Conservation (phyloP, 1,139 yeast species). For the Tardiomyces depauwii region DNA sequence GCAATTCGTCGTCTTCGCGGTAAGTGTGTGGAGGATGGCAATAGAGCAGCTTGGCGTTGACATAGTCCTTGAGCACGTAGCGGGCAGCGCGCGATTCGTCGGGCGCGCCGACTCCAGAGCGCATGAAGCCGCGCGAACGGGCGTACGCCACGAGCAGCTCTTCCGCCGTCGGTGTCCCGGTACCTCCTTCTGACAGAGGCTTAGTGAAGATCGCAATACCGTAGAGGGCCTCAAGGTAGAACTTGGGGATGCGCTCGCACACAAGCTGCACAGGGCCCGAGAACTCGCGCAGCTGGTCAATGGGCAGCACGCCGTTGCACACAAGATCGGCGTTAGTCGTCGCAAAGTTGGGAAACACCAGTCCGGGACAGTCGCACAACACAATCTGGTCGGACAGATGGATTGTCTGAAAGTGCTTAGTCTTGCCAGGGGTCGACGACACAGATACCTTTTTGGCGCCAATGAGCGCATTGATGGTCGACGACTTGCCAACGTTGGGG, state of each 20-base stretch:
- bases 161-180: slow-evolving; percentile 78
- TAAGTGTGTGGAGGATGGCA: slow-evolving; percentile 75
- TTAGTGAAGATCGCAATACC: slow-evolving; percentile 80
- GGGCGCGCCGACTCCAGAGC: slow-evolving; percentile 92
- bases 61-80: slow-evolving; percentile 86
- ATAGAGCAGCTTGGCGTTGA: slow-evolving; percentile 76
- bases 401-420: slow-evolving; percentile 97
- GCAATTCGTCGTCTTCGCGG: slow-evolving; percentile 15
- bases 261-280: slow-evolving; percentile 87
- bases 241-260: slow-evolving; percentile 82
- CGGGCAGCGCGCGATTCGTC: slow-evolving; percentile 95
- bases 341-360: slow-evolving; percentile 96
- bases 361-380: slow-evolving; percentile 97
- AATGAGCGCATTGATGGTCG: slow-evolving; percentile 88
- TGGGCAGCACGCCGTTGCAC: slow-evolving; percentile 95
- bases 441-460: slow-evolving; percentile 97
- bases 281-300: slow-evolving; percentile 89
- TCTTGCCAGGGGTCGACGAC: slow-evolving; percentile 97
- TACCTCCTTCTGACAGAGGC: slow-evolving; percentile 77
- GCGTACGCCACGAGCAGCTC: slow-evolving; percentile 90
- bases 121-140: slow-evolving; percentile 90
- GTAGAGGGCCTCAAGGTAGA: slow-evolving; percentile 78
- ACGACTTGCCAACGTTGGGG: slow-evolving; percentile 94
- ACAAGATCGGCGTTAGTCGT: slow-evolving; percentile 94
- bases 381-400: slow-evolving; percentile 71